These are phyloP conservation scores for Podaxis rugospora DNA, from an alignment of 768 basidiomycete species.

Conservation along the genomic window DNA sequence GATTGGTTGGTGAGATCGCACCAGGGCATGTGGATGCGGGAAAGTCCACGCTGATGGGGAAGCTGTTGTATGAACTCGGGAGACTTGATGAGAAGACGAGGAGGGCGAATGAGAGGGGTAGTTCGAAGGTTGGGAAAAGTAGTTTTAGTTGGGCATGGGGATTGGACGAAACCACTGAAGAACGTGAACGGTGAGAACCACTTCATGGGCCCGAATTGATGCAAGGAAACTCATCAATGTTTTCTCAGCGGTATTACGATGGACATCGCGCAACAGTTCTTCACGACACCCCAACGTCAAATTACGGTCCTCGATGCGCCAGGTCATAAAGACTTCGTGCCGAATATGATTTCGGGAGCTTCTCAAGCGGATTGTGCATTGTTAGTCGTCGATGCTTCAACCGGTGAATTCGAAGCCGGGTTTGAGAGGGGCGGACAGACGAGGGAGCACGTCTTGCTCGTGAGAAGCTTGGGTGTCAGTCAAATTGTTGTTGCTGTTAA, in stretches of 20 bases:
- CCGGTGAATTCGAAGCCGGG: conserved; percentile 93
- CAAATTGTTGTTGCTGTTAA: conserved; percentile 93
- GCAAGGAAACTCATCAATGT: neutral
- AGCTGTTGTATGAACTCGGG: conserved; percentile 89
- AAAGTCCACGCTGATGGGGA: conserved; percentile 96
- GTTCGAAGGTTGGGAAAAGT: conserved; percentile 84
- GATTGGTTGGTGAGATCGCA: neutral
- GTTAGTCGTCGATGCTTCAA: conserved; percentile 86
- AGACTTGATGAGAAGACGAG: conserved; percentile 81
- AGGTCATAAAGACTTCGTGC: conserved; percentile 96
- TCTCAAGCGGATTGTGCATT: conserved; percentile 95
- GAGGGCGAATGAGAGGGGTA: conserved; percentile 83
- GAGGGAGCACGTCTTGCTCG: conserved; percentile 87
- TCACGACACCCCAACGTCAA: conserved; percentile 67
- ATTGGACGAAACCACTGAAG: conserved; percentile 88
- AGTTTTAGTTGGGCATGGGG: conserved; percentile 99
- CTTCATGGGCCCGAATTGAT: neutral
- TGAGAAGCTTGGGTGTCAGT: conserved; percentile 86
- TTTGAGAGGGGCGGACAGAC: conserved; percentile 95
- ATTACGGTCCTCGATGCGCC: conserved; percentile 97
- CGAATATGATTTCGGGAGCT: conserved; percentile 99
- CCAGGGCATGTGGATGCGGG: conserved; percentile 98
- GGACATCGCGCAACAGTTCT: conserved; percentile 86
- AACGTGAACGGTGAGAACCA: conserved; percentile 74
- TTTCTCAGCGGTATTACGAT: conserved; percentile 87